phyloP scores from a whole-genome alignment of 257 asterid species.

The Penstemon newberryi region DNA sequence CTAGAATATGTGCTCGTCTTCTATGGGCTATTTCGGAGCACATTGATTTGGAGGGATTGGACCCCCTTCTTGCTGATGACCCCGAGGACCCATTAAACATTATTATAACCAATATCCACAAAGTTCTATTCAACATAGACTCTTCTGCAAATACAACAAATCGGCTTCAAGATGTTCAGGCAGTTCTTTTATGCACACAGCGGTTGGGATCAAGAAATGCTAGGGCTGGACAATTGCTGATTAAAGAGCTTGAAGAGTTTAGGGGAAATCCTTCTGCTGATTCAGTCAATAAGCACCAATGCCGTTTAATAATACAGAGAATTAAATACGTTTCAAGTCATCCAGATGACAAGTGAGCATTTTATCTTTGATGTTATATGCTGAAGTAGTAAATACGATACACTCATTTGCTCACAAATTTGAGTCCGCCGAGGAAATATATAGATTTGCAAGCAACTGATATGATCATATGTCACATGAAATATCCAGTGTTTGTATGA shows the following conservation, averaged over 20 bases:
- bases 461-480: background rate
- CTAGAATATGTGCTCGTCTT: slow-evolving; percentile 73
- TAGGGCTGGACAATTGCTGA: slow-evolving; percentile 80
- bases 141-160: slow-evolving; percentile 69
- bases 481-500: background rate
- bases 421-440: background rate
- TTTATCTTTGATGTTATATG: slow-evolving; percentile 19
- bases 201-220: slow-evolving; percentile 81
- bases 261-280: slow-evolving; percentile 68
- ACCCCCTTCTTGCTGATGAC: slow-evolving; percentile 89
- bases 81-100: slow-evolving; percentile 81
- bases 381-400: slow-evolving; percentile 15
- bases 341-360: slow-evolving; percentile 72
- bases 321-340: slow-evolving; percentile 69
- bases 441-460: background rate
- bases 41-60: slow-evolving; percentile 79
- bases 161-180: slow-evolving; percentile 87
- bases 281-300: slow-evolving; percentile 88
- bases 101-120: slow-evolving; percentile 65
- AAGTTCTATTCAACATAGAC: slow-evolving; percentile 68
- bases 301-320: slow-evolving; percentile 77
- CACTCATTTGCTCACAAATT: background rate
- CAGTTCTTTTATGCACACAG: slow-evolving; percentile 85
- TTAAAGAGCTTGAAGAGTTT: slow-evolving; percentile 86
- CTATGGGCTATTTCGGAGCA: slow-evolving; percentile 90